Evolutionary conservation across 1,284 basidiomycete species (phyloP), one percentile per base, ranked within the genome.

Genomic region (Malassezia yamatoensis): DNA sequence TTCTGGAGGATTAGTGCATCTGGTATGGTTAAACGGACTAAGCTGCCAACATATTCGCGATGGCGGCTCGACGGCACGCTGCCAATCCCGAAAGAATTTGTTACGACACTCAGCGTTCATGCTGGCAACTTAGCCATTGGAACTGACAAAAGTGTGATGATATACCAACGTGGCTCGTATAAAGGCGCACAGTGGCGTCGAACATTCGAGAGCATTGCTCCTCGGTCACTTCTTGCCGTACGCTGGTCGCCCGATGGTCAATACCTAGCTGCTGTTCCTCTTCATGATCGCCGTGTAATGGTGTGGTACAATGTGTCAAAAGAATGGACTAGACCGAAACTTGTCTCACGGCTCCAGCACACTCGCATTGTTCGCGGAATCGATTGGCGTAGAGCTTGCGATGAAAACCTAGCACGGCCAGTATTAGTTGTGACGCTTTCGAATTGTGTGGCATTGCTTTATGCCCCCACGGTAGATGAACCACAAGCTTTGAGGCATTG

Each of bases 1-100:
- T 46, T 57, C 12, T 57, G 54, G 54, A 49, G 54, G 8, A 39
- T 51, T 4, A 45, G 43, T 20, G 42, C 54, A 4, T 10, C 44
- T 9, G 37, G 48, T 11, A 36, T 16, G 13, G 43, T 41, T 21
- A 46, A 41, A 34, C 45, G 38, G n/a, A 20, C 32, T 7, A 49
- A 42, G 15, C 38, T 39, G 16, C 54, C 54, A 8, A 43, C 37
- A n/a, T 57, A 57, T 20, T 21, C 16, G 15, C 42, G 54, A 16
- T 57, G 54, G 54, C 49, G 44, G 21, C 50, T 57, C 11, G 54
- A 57, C 16, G 43, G 44, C 10, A 52, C 49, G 2, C 21, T 57
- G 9, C 54, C 49, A 24, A 16, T 52, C 21, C 54, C 40, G 9
- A 42, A 37, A 7, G 43, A 57, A 37, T 43, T 41, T 37, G 45